phyloP scores from a whole-genome alignment of 352 stramenopile species.

The Thraustochytrium striatum region DNA sequence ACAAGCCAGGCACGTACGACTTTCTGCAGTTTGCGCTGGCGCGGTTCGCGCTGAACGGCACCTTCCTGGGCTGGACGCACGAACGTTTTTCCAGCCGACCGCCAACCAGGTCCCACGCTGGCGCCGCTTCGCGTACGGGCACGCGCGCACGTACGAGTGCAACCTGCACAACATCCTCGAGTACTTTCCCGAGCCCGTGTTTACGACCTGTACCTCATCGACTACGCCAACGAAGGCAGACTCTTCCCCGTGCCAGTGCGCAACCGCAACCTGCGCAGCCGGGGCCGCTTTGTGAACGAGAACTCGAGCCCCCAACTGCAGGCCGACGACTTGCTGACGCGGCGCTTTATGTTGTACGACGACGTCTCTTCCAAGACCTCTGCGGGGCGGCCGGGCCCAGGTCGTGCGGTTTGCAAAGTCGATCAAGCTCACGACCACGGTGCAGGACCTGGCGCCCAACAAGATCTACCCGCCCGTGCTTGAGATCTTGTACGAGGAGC shows the following conservation, averaged over 20 bases:
- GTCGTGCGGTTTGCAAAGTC: constrained; percentile 52
- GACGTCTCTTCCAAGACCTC: constrained; percentile 60
- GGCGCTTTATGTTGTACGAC: constrained; percentile 87
- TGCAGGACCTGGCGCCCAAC: constrained; percentile 31
- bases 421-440: constrained; percentile 51
- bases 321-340: constrained; percentile 73
- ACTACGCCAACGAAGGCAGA: constrained; percentile 62
- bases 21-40: constrained; percentile 75
- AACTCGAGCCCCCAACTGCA: constrained; percentile 64
- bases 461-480: constrained; percentile 55
- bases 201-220: constrained; percentile 87
- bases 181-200: constrained; percentile 55
- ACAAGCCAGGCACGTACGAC: constrained; percentile 60
- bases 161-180: constrained; percentile 62
- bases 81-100: constrained; percentile 68
- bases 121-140: constrained; percentile 71
- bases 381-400: constrained; percentile 36
- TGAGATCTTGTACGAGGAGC: constrained; percentile 54
- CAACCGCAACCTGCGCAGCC: constrained; percentile 69
- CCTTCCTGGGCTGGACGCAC: constrained; percentile 67
- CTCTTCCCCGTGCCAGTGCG: constrained; percentile 78
- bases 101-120: constrained; percentile 60
- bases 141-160: constrained; percentile 64
- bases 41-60: constrained; percentile 78
- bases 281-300: constrained; percentile 67